These are phyloP conservation scores for Perkinsus chesapeaki DNA, from an alignment of 169 alveolate genomes.

Conservation along the genomic window DNA sequence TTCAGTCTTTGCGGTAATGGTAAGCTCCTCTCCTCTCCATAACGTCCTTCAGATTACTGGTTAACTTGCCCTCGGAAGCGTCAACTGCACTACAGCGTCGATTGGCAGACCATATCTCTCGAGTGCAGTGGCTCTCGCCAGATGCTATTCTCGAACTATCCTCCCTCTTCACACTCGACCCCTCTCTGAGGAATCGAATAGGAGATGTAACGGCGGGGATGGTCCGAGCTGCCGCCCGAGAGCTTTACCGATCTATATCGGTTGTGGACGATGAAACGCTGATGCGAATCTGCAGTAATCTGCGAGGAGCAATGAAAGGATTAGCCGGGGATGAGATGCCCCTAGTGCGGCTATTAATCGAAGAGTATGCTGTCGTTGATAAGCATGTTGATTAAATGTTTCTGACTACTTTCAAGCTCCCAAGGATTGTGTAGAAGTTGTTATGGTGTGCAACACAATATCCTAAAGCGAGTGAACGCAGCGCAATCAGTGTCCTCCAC, in stretches of 20 bases:
- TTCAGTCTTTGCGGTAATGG: neutral
- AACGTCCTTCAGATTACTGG: neutral
- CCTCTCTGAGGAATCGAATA: neutral
- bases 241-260: neutral
- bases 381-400: neutral
- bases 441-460: no score
- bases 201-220: neutral
- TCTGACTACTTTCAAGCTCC: neutral
- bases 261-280: neutral
- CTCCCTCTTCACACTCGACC: neutral
- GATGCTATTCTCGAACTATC: neutral
- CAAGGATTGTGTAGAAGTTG: no score
- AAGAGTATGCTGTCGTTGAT: neutral
- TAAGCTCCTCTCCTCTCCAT: neutral
- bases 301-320: neutral
- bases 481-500: no score
- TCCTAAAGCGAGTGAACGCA: no score
- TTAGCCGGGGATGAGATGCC: neutral
- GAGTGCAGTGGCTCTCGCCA: neutral
- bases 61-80: neutral
- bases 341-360: neutral
- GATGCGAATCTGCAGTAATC: neutral
- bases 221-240: neutral
- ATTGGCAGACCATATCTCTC: neutral
- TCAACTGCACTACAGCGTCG: neutral